Conservation (phyloP, 148 eudicot species). For the Linanthus parryae region DNA sequence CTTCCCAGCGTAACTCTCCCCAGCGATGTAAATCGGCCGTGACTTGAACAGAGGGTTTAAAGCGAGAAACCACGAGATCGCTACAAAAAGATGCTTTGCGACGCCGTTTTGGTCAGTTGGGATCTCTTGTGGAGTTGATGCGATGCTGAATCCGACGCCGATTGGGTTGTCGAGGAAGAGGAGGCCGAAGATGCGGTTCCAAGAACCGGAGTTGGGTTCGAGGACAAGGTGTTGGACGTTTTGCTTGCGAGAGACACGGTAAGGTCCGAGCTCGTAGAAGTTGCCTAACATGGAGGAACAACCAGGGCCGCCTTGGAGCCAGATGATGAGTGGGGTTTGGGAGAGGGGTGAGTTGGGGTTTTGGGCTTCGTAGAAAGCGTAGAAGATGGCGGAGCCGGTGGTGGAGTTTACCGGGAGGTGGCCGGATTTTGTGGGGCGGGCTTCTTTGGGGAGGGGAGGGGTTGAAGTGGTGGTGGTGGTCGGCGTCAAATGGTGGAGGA, state of each 20-base stretch:
- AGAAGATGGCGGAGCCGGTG: slow-evolving; percentile 61
- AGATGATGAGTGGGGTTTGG: slow-evolving; percentile 59
- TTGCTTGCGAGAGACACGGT: slow-evolving; percentile 29
- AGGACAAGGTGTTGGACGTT: slow-evolving; percentile 21
- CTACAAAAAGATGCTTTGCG: slow-evolving; percentile 56
- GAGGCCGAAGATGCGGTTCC: slow-evolving; percentile 64
- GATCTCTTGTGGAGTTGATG: slow-evolving; percentile 45
- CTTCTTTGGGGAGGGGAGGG: slow-evolving; percentile 33
- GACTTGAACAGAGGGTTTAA: slow-evolving; percentile 31
- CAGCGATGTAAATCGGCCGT: slow-evolving; percentile 69
- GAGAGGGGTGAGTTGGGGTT: slow-evolving; percentile 23
- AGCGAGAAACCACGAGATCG: slow-evolving; percentile 41
- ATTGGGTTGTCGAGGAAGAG: slow-evolving; percentile 79
- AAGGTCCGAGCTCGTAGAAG: slow-evolving; percentile 70
- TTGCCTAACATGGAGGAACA: slow-evolving; percentile 79
- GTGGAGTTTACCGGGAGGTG: slow-evolving; percentile 47
- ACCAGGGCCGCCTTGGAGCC: slow-evolving; percentile 92
- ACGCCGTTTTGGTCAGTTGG: slow-evolving; percentile 60
- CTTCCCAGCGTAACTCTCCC: slow-evolving; percentile 93
- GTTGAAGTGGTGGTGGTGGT: slow-evolving; percentile 13
- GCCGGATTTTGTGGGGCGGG: slow-evolving; percentile 64
- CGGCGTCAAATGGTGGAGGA: slow-evolving; percentile 13
- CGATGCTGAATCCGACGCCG: slow-evolving; percentile 80
- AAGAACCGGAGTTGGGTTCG: slow-evolving; percentile 39
- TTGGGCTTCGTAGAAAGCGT: slow-evolving; percentile 67